phyloP scores from a whole-genome alignment of 2,329 filamentous ascomycete species.

The Fusarium graminum region DNA sequence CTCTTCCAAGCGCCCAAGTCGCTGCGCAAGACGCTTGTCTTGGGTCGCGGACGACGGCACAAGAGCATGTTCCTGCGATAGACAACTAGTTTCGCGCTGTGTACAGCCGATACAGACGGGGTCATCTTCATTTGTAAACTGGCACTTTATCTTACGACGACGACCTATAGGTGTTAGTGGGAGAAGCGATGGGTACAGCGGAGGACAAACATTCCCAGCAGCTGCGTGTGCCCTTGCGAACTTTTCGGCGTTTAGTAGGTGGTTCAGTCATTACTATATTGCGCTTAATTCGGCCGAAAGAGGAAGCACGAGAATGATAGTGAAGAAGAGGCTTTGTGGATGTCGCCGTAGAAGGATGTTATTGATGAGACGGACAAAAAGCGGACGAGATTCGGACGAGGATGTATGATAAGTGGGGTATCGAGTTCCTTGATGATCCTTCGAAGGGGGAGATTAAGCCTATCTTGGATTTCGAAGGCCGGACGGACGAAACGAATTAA shows the following conservation, averaged over 20 bases:
- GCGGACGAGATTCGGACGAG: slow-evolving; percentile 41
- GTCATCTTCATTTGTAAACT: slow-evolving; percentile 58
- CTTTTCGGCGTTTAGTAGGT: slow-evolving; percentile 51
- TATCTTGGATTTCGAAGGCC: slow-evolving; percentile 35
- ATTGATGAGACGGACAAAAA: slow-evolving; percentile 14
- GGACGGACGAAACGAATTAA: slow-evolving; percentile 33
- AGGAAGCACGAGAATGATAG: not conserved
- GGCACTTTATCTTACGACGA: slow-evolving; percentile 67
- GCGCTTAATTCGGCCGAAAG: slow-evolving; percentile 43
- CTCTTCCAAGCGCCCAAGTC: slow-evolving; percentile 61
- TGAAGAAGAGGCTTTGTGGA: slow-evolving; percentile 6
- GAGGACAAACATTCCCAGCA: slow-evolving; percentile 69
- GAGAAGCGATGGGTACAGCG: not conserved
- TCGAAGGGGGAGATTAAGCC: slow-evolving; percentile 14
- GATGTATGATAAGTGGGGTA: not conserved
- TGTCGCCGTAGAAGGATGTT: not conserved
- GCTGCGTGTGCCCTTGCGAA: slow-evolving; percentile 69
- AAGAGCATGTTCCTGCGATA: slow-evolving; percentile 62
- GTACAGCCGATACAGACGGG: slow-evolving; percentile 62
- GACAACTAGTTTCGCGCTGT: slow-evolving; percentile 57
- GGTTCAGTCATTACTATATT: slow-evolving; percentile 35
- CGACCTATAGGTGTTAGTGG: slow-evolving; percentile 44
- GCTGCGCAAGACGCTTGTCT: slow-evolving; percentile 58
- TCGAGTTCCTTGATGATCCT: not conserved
- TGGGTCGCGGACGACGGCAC: slow-evolving; percentile 50